phyloP scores from a whole-genome alignment of 2,329 filamentous ascomycete genomes.

The Colletotrichum lentis region DNA sequence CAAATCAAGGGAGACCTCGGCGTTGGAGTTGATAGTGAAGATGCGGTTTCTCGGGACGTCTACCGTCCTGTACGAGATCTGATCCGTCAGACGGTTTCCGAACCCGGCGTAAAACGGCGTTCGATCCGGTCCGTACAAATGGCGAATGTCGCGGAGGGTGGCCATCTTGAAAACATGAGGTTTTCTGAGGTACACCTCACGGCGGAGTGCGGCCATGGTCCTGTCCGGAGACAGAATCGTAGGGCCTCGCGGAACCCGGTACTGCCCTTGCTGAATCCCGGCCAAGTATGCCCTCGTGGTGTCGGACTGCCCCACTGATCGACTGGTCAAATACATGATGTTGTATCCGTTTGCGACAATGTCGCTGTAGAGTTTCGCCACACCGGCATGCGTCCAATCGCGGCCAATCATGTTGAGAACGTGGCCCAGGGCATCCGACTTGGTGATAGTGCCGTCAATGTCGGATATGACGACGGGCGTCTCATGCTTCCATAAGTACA shows the following conservation, averaged over 20 bases:
- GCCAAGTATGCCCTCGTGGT: conserved; percentile 88
- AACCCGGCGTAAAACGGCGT: conserved; percentile 97
- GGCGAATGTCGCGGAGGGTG: conserved; percentile 91
- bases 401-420: conserved; percentile 96
- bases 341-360: conserved; percentile 97
- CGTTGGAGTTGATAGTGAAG: conserved; percentile 98
- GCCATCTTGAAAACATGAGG: conserved; percentile 99
- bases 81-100: conserved; percentile 94
- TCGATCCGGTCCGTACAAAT: conserved; percentile 77
- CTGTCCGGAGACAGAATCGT: conserved; percentile 95
- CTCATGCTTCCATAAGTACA: conserved; percentile 93
- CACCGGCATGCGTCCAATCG: conserved; percentile 96
- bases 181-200: conserved; percentile 94
- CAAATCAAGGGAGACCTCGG: conserved; percentile 91
- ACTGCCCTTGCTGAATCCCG: conserved; percentile 87
- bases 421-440: conserved; percentile 93
- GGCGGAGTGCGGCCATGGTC: conserved; percentile 89
- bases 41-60: conserved; percentile 94
- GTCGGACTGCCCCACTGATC: conserved; percentile 93
- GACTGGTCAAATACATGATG: conserved; percentile 95
- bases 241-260: conserved; percentile 84
- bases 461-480: conserved; percentile 97
- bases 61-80: conserved; percentile 93
- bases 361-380: conserved; percentile 96
- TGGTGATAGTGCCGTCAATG: conserved; percentile 98